Base-by-base conservation (phyloP, 2,329 filamentous ascomycete species). In the Lasiodiplodia gonubiensis region DNA sequence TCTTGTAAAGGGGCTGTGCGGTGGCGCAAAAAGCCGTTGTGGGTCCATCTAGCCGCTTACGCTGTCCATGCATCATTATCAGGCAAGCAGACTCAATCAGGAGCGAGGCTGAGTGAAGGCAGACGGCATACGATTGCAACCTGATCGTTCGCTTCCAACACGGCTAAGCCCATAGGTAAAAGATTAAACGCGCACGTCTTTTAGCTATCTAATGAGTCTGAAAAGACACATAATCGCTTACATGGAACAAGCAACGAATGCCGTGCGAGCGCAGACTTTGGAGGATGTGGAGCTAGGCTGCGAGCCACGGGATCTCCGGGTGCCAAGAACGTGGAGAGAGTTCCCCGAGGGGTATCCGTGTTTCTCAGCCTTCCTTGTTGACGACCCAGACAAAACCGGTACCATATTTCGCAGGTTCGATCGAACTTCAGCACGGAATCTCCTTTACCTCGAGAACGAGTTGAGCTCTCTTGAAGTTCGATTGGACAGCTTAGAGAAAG, bases 321-420 rank as follows among this genome's bases (percentile, higher is more conserved):
- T 4, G 16, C 51, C 5, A 2, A 33, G 30, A 30, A 1, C 6
- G 6, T 54, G 51, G 51, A 30, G 30, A 3, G 16, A 54, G 10
- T 54, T 33, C 4, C 27, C 30, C 0, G 51, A 54, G 2, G 51
- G 51, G 2, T 54, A 54, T 21, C 23, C 51, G 2, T 8, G 14
- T 8, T 54, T 54, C 11, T 30, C 51, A 33, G 51, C 25, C 2
- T 54, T 54, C 51, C 23, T 54, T 4, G 27, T 33, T 2, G 25
- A 54, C 16, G 51, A 33, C 27, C 51, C 51, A 0, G 51, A 54
- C 18, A 35, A 54, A 30, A 54, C 25, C 27, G 27, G 27, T 27
- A 54, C 12, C 21, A 64, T 52, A 35, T 54, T 67, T 10, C 42
- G 67, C 12, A 57, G 65, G 2, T 69, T 69, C n/a, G 65, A 67